These are phyloP conservation scores for Lachnellula suecica DNA, from an alignment of 2,329 filamentous ascomycete species.

Conservation along the genomic window DNA sequence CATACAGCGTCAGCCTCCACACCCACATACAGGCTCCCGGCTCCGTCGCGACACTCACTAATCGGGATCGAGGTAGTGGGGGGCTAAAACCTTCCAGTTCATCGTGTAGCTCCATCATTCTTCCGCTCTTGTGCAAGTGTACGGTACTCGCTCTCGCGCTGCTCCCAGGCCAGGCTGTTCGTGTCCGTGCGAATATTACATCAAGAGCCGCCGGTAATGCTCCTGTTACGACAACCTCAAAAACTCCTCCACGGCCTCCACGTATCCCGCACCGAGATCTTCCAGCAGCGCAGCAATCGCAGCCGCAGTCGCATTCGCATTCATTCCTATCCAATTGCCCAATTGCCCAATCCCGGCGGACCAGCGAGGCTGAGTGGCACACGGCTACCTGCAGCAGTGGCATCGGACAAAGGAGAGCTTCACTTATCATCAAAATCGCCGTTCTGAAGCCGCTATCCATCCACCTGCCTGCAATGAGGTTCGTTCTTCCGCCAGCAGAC, in stretches of 20 bases:
- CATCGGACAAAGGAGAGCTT: constrained; percentile 27
- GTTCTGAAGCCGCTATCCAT: constrained; percentile 8
- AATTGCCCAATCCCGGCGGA: constrained; percentile 10
- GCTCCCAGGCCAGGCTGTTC: too few species aligned
- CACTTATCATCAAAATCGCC: constrained; percentile 12
- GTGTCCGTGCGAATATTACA: too few species aligned
- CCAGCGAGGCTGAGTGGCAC: constrained; percentile 29
- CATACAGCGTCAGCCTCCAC: too few species aligned
- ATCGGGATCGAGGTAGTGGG: too few species aligned
- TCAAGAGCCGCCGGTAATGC: background rate
- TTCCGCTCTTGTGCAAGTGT: background rate
- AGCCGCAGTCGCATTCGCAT: constrained; percentile 1
- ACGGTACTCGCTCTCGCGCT: background rate
- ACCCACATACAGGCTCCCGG: too few species aligned
- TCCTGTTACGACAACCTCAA: background rate
- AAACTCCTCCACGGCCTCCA: background rate
- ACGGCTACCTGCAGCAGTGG: constrained; percentile 17
- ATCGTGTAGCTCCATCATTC: background rate
- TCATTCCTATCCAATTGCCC: background rate
- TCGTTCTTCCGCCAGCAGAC: constrained; percentile 9
- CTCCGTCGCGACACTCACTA: too few species aligned
- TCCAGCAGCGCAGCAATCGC: background rate
- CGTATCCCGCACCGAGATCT: background rate
- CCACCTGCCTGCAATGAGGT: constrained; percentile 30
- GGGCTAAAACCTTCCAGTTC: too few species aligned